Evolutionary conservation across 306 rosid species (phyloP), one percentile per base, ranked within the genome.

Genomic region (Cicer bijugum): DNA sequence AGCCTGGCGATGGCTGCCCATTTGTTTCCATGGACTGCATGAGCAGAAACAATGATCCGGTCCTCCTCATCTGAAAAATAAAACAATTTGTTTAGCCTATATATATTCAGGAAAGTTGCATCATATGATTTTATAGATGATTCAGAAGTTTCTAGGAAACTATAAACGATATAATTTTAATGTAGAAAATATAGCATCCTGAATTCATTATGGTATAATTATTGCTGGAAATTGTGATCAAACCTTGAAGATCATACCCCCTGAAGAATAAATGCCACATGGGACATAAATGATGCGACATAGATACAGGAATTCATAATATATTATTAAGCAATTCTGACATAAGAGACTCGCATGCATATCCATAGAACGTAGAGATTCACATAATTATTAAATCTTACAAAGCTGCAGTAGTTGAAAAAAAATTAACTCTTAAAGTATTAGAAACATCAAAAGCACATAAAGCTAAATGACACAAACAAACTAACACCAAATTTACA

Each of bases 1-100:
- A 88, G 91, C 84, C 86, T 80, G 12, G 98, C 94, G 14, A 92
- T 92, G 37, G 89, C 95, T 66, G 96, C 96, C 98, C 98, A 92
- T 79, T 88, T 92, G 84, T 92, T 92, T 45, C 97, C 97, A 55
- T 90, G 96, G 67, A 91, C 50, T 71, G 89, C 88, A 80, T 94
- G 99, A 71, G 99, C 97, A 75, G 90, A 83, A 79, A 94, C 87
- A 75, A 94, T 94, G 82, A 88, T 88, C 74, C 66, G 80, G 67
- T 94, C 99, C 70, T 94, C 99, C 85, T 87, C 97, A 75, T 90
- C 99, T 94, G 93, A 77, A 82, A 69, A 82, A 33, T 79, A 57
- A 23, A 59, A 51, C 17, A 60, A 7, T 50, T 20, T 37, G 43
- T 60, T 80, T 75, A 88, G 86, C 46, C 72, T 74, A 59, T 15